phyloP scores from a whole-genome alignment of 164 flowering plant genomes.

The Cinnamomum chago region DNA sequence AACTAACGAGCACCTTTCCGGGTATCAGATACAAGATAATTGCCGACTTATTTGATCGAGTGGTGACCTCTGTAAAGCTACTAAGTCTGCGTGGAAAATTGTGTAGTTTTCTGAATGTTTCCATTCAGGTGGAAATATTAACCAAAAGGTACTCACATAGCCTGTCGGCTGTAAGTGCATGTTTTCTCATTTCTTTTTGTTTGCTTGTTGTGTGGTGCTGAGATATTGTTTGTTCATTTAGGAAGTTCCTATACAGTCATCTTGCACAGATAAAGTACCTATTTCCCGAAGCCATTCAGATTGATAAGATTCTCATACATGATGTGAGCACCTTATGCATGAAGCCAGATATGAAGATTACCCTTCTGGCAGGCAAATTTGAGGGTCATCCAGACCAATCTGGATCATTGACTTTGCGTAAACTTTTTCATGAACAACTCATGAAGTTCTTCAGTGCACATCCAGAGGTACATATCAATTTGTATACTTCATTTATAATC shows the following conservation, averaged over 20 bases:
- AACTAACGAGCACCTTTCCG: constrained; percentile 1
- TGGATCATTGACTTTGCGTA: constrained; percentile 33
- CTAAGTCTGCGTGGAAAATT: constrained; percentile 42
- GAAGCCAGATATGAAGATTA: constrained; percentile 57
- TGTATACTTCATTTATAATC: too few relatives aligned
- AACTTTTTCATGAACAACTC: constrained; percentile 45
- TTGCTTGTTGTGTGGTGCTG: neutral
- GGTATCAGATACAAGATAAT: constrained; percentile 32
- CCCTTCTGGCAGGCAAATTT: constrained; percentile 32
- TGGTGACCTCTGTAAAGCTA: constrained; percentile 60
- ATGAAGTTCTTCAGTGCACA: constrained; percentile 28
- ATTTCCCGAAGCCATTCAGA: constrained; percentile 61
- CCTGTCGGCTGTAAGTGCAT: neutral
- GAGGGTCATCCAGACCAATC: constrained; percentile 39
- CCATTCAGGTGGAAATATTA: constrained; percentile 48
- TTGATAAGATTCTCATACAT: constrained; percentile 49
- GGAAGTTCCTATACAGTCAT: constrained; percentile 47
- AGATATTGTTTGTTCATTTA: constrained; percentile 18
- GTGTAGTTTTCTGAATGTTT: constrained; percentile 52
- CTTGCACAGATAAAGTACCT: constrained; percentile 65
- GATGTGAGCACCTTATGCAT: constrained; percentile 59
- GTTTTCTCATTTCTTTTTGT: neutral
- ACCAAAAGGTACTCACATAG: constrained; percentile 42
- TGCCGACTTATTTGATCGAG: constrained; percentile 46
- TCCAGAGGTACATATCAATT: constrained; percentile 44